Evolutionary conservation across 2,329 filamentous ascomycete species (phyloP).

Genomic region (Pseudogymnoascus sp.): DNA sequence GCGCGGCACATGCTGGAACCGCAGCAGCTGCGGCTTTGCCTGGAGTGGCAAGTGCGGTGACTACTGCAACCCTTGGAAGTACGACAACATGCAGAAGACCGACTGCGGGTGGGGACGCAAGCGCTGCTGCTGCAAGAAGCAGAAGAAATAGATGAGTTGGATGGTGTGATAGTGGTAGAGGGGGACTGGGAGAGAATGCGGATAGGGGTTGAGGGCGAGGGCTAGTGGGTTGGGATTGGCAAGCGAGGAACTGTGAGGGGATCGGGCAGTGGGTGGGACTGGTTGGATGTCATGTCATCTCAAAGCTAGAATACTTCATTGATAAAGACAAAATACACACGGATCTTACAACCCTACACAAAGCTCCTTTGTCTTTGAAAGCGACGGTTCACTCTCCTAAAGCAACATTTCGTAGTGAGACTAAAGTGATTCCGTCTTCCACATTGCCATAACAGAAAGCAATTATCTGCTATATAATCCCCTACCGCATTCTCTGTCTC

Average conservation of each 20-base stretch:
- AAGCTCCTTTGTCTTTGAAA: not conserved
- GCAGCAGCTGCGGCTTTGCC: not conserved
- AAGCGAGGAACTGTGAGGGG: too few relatives aligned
- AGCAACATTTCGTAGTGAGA: too few relatives aligned
- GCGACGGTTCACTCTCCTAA: not conserved
- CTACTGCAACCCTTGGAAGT: not conserved
- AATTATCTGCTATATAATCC: not conserved
- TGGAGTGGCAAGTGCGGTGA: not conserved
- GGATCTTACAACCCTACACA: not conserved
- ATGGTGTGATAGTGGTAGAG: not conserved
- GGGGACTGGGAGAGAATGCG: not conserved
- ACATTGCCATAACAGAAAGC: not conserved
- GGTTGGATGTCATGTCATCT: not conserved
- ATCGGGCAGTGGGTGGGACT: not conserved
- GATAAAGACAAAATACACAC: not conserved
- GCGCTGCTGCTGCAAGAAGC: not conserved
- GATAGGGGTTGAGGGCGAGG: not conserved
- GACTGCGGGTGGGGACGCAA: not conserved
- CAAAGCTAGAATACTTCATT: not conserved
- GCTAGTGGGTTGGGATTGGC: too few relatives aligned
- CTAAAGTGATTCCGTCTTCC: not conserved
- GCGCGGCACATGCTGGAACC: not conserved
- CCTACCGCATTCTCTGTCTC: not conserved
- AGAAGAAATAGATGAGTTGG: not conserved
- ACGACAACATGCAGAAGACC: not conserved